These are phyloP conservation scores for Teratosphaeria pseudoeucalypti DNA, from an alignment of 2,329 filamentous ascomycete genomes.

Conservation along the genomic window DNA sequence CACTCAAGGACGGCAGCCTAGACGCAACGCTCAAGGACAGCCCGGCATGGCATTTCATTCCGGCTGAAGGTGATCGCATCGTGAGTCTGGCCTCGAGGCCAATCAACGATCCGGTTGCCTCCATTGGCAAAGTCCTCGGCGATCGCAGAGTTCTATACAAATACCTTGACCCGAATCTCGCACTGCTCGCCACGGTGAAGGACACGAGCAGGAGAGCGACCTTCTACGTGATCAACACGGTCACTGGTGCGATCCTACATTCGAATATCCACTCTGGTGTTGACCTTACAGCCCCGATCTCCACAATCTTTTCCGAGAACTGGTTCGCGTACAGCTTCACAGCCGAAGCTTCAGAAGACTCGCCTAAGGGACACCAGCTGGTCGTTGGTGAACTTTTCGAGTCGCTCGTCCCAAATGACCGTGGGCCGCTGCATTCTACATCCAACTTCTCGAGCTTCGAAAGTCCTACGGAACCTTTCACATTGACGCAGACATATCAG, in stretches of 20 bases:
- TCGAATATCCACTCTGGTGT: conserved; percentile 61
- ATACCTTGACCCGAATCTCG: conserved; percentile 80
- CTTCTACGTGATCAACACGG: conserved; percentile 72
- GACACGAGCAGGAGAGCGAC: conserved; percentile 50
- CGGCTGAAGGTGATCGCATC: conserved; percentile 57
- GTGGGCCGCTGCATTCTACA: conserved; percentile 61
- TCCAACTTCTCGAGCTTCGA: conserved; percentile 69
- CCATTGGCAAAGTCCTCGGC: conserved; percentile 86
- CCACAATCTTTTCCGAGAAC: conserved; percentile 79
- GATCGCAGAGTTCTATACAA: conserved; percentile 95
- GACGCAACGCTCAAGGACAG: conserved; percentile 13
- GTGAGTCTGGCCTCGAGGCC: conserved; percentile 58
- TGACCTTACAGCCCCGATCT: conserved; percentile 61
- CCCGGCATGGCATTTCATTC: conserved; percentile 59
- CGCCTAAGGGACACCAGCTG: conserved; percentile 74
- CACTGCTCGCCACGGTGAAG: conserved; percentile 62
- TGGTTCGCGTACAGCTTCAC: conserved; percentile 83
- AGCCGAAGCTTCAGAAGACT: conserved; percentile 39
- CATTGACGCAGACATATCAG: conserved; percentile 70
- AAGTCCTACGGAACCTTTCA: conserved; percentile 57
- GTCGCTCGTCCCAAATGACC: conserved; percentile 70
- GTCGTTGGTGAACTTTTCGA: conserved; percentile 85
- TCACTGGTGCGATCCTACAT: conserved; percentile 72
- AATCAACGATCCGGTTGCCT: conserved; percentile 76
- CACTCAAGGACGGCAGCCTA: conserved; percentile 16